phyloP scores from a whole-genome alignment of 208 protist genomes.

The Leishmania turanica region DNA sequence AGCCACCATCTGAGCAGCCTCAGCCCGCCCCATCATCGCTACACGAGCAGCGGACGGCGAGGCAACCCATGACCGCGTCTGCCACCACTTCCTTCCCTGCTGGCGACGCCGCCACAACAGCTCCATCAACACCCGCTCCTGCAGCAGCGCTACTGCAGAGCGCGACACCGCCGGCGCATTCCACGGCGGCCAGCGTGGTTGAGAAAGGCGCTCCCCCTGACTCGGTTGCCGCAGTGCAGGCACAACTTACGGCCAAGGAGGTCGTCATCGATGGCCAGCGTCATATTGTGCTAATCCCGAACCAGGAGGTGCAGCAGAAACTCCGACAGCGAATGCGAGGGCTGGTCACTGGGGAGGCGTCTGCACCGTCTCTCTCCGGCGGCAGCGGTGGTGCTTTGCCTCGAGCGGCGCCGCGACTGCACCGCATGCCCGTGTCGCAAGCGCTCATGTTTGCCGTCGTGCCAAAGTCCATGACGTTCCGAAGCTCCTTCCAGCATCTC shows the following conservation, averaged over 20 bases:
- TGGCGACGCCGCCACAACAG: not conserved
- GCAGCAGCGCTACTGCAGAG: not conserved
- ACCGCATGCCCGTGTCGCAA: slow-evolving; percentile 10
- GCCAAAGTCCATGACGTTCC: slow-evolving; percentile 49
- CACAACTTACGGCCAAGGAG: slow-evolving; percentile 48
- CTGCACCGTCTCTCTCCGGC: not conserved
- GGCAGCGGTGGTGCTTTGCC: not conserved
- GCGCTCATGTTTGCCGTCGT: slow-evolving; percentile 44
- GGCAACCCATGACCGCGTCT: not conserved
- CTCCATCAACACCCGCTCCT: not conserved
- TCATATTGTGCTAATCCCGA: slow-evolving; percentile 64
- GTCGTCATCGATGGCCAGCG: slow-evolving; percentile 57
- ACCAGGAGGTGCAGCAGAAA: slow-evolving; percentile 41
- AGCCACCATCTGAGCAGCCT: not conserved
- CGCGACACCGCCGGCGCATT: not conserved
- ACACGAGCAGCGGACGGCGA: not conserved
- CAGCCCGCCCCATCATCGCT: not conserved
- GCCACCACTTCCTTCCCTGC: not conserved
- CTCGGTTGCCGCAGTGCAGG: slow-evolving; percentile 14
- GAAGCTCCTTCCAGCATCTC: slow-evolving; percentile 64
- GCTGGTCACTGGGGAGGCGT: not conserved
- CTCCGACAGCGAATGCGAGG: slow-evolving; percentile 42
- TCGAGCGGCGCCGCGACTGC: not conserved
- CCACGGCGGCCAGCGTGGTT: not conserved
- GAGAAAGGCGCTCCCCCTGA: not conserved